Conservation (phyloP, 2,329 filamentous ascomycete genomes). For the Clonostachys solani region DNA sequence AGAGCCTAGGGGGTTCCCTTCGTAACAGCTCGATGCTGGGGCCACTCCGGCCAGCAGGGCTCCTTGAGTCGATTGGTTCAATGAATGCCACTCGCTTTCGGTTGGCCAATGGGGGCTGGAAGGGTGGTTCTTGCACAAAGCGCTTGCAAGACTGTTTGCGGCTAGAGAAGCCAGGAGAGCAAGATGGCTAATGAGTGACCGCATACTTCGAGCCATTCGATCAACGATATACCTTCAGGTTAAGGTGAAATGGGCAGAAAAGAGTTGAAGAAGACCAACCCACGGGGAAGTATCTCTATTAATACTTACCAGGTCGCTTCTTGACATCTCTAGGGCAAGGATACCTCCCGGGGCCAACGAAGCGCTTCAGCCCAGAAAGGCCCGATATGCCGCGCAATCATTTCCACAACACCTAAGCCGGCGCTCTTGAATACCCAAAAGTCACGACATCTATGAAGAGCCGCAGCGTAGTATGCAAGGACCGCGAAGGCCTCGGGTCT, state of each 20-base stretch:
- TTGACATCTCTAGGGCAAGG: no score
- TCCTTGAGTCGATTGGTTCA: not conserved
- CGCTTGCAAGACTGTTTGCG: no score
- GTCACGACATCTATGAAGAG: constrained; percentile 26
- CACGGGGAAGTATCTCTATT: no score
- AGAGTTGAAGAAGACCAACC: no score
- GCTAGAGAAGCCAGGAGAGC: no score
- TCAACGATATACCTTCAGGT: no score
- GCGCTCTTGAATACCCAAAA: constrained; percentile 24
- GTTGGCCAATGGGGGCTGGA: not conserved
- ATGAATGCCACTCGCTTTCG: not conserved
- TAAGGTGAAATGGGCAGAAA: no score
- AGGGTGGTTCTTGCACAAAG: not conserved
- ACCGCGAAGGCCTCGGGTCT: constrained; percentile 31
- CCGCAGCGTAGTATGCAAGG: constrained; percentile 34
- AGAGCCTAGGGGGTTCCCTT: not conserved
- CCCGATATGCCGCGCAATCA: not conserved
- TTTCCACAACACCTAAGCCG: not conserved
- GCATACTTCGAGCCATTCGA: no score
- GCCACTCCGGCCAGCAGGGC: not conserved
- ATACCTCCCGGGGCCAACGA: not conserved
- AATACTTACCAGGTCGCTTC: no score
- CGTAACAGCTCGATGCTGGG: not conserved
- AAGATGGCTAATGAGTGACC: not conserved
- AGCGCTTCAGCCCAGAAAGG: not conserved